phyloP scores from a whole-genome alignment of 768 basidiomycete species.

The Suillus decipiens region DNA sequence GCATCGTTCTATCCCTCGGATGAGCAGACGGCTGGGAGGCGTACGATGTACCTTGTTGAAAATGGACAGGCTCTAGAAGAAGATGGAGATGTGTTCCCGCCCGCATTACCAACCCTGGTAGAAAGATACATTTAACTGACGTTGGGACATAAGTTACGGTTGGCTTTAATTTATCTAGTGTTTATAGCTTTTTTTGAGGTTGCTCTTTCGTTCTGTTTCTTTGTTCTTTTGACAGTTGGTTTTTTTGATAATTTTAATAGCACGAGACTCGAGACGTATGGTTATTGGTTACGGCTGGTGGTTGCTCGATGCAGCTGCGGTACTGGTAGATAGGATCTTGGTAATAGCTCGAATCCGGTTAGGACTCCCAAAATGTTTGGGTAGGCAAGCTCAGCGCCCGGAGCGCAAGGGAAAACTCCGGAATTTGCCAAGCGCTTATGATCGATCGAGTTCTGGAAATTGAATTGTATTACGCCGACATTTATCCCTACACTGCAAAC shows the following conservation, averaged over 20 bases:
- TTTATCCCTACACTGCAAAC: no score
- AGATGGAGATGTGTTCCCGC: slow-evolving; percentile 5
- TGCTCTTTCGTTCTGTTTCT: slow-evolving; percentile 12
- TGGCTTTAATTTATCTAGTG: slow-evolving; percentile 30
- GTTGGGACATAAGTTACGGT: slow-evolving; percentile 3
- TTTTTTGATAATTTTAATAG: slow-evolving; percentile 1
- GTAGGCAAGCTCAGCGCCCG: no score
- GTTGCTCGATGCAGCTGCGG: slow-evolving; percentile 3
- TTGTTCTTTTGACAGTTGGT: neutral
- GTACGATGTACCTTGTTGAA: slow-evolving; percentile 36
- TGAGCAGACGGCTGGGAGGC: slow-evolving; percentile 35
- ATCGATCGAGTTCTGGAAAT: no score
- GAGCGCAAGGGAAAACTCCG: no score
- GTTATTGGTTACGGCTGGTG: neutral
- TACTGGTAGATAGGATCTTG: slow-evolving; percentile 4
- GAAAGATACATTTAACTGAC: slow-evolving; percentile 5
- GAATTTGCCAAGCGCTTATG: no score
- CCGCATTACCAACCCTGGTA: neutral
- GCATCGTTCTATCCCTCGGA: slow-evolving; percentile 27
- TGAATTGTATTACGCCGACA: no score
- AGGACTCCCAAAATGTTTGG: no score
- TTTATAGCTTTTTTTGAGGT: slow-evolving; percentile 26
- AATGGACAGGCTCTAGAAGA: slow-evolving; percentile 27
- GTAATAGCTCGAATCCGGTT: neutral
- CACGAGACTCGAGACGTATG: neutral